phyloP scores from a whole-genome alignment of 768 basidiomycete genomes.

The Dioszegia aurantiaca region DNA sequence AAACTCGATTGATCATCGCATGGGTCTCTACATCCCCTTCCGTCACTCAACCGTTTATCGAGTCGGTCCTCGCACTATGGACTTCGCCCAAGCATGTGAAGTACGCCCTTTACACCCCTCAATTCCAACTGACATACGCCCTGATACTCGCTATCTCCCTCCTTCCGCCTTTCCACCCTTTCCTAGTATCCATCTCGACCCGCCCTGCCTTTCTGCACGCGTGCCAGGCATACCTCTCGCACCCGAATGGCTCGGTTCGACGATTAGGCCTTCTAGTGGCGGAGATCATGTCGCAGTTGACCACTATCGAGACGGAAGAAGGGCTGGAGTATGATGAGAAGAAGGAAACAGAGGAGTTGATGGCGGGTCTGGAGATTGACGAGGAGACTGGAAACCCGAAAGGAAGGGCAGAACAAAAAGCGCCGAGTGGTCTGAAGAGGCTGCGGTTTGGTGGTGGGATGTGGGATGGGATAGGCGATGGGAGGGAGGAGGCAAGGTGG shows the following conservation, averaged over 20 bases:
- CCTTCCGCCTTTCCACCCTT: constrained; percentile 59
- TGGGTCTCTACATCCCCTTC: constrained; percentile 59
- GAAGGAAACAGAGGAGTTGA: constrained; percentile 37
- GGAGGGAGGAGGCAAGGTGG: constrained; percentile 63
- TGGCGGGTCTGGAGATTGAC: constrained; percentile 33
- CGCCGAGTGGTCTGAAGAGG: constrained; percentile 54
- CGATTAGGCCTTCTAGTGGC: constrained; percentile 90
- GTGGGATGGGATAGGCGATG: constrained; percentile 75
- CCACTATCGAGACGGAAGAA: constrained; percentile 9
- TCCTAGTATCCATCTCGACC: constrained; percentile 47
- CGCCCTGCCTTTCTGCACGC: constrained; percentile 61
- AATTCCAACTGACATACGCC: constrained; percentile 72
- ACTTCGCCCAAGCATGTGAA: constrained; percentile 72
- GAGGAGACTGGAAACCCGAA: constrained; percentile 22
- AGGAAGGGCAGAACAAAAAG: neutral
- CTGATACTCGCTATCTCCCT: constrained; percentile 67
- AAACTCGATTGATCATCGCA: constrained; percentile 61
- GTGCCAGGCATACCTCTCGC: constrained; percentile 71
- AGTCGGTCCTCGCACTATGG: constrained; percentile 63
- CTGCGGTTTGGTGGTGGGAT: constrained; percentile 67
- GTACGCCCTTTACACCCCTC: constrained; percentile 69
- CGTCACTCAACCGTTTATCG: constrained; percentile 34
- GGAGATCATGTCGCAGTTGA: constrained; percentile 59
- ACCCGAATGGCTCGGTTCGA: constrained; percentile 71
- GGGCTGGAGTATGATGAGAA: constrained; percentile 10